These are phyloP conservation scores for Lactarius evosmus DNA, from an alignment of 768 basidiomycete species.

Conservation along the genomic window DNA sequence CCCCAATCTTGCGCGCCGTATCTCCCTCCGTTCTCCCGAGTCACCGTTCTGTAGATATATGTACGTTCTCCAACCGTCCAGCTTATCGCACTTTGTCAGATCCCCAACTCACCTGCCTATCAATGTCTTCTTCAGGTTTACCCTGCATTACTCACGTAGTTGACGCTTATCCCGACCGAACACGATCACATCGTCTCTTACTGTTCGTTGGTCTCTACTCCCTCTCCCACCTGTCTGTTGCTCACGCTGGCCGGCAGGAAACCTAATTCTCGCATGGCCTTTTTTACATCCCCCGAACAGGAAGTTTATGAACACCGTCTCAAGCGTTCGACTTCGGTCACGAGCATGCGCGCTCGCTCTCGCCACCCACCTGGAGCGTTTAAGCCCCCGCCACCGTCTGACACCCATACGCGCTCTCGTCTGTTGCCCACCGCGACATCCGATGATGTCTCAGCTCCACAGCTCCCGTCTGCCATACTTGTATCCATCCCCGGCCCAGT, in stretches of 20 bases:
- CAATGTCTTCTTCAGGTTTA: constrained; percentile 12
- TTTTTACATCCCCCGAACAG: constrained; percentile 23
- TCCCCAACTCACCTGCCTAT: neutral
- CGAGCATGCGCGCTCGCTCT: constrained; percentile 14
- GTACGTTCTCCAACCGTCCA: neutral
- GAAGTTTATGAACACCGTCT: constrained; percentile 24
- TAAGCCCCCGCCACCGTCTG: neutral
- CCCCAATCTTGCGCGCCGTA: neutral
- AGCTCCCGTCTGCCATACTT: neutral
- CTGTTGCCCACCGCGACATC: neutral
- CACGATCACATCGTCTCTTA: constrained; percentile 15
- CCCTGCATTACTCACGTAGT: constrained; percentile 15
- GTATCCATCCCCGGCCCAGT: neutral
- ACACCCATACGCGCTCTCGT: neutral
- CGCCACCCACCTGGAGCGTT: constrained; percentile 1
- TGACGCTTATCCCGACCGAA: constrained; percentile 22
- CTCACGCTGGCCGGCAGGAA: constrained; percentile 4
- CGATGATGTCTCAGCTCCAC: neutral
- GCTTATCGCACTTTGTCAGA: neutral
- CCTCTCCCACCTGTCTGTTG: neutral
- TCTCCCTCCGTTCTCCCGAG: neutral
- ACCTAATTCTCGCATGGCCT: constrained; percentile 20
- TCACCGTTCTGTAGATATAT: constrained; percentile 8
- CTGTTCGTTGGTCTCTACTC: neutral
- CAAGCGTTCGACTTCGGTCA: constrained; percentile 23